Evolutionary conservation across 208 protist species (phyloP).

Genomic region (Leishmania tropica): DNA sequence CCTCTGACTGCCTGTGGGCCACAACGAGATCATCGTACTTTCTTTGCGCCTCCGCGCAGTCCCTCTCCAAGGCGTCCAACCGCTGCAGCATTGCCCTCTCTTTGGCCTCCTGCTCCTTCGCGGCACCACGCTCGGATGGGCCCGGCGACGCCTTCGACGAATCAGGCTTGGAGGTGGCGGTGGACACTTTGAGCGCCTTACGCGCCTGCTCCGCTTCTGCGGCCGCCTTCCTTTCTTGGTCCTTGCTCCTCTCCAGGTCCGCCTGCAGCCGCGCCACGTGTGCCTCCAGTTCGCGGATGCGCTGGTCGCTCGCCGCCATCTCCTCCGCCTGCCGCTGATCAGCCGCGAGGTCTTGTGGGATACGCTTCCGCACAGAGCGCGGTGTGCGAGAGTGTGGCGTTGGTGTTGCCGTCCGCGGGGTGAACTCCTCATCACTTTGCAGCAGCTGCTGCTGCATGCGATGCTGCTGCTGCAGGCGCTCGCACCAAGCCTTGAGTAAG

Average conservation of each 20-base stretch:
- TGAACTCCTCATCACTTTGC: conserved; percentile 28
- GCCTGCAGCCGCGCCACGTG: conserved; percentile 34
- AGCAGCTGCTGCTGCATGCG: conserved; percentile 17
- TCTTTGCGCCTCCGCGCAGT: conserved; percentile 33
- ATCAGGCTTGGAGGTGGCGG: background rate
- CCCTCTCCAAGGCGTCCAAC: conserved; percentile 27
- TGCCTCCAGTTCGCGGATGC: conserved; percentile 31
- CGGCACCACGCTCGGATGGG: background rate
- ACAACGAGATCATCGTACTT: conserved; percentile 23
- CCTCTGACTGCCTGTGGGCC: conserved; percentile 7
- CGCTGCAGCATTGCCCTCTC: conserved; percentile 14
- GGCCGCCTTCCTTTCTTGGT: conserved; percentile 17
- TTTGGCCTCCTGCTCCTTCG: conserved; percentile 17
- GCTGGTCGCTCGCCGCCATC: conserved; percentile 25
- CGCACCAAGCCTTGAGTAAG: conserved; percentile 48
- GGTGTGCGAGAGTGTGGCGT: conserved; percentile 27
- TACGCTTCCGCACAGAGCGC: conserved; percentile 19
- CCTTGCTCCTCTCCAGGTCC: conserved; percentile 24
- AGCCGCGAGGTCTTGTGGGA: conserved; percentile 13
- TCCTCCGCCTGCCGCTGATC: conserved; percentile 27
- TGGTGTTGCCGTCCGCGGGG: conserved; percentile 19
- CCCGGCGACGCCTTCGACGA: background rate
- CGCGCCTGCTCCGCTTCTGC: conserved; percentile 4
- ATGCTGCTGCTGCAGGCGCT: conserved; percentile 48
- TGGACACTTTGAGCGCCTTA: conserved; percentile 1